These are phyloP conservation scores for Umbelopsis sp. DNA, from an alignment of 192 early-diverging fungal species.

Conservation along the genomic window DNA sequence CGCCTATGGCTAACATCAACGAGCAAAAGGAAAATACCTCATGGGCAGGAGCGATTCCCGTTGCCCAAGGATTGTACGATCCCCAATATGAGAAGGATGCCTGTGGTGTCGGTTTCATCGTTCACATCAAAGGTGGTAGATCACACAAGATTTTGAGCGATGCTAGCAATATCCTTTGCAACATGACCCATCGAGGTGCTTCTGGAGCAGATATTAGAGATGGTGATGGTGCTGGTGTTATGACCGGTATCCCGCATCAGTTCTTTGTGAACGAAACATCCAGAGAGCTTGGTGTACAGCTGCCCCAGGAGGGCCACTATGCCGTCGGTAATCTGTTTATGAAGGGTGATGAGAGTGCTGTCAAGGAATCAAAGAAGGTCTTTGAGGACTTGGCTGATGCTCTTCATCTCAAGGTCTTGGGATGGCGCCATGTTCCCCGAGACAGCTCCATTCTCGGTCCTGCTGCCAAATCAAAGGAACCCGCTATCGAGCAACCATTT, in stretches of 20 bases:
- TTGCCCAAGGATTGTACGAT: conserved; percentile 86
- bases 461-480: conserved; percentile 85
- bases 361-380: conserved; percentile 69
- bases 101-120: conserved; percentile 98
- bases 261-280: conserved; percentile 72
- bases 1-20: not conserved
- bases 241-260: conserved; percentile 92
- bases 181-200: conserved; percentile 99
- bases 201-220: conserved; percentile 92
- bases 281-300: conserved; percentile 58
- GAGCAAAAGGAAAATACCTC: conserved; percentile 44
- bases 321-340: conserved; percentile 97
- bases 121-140: conserved; percentile 84
- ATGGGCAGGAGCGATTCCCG: conserved; percentile 87
- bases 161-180: conserved; percentile 91
- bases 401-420: conserved; percentile 76
- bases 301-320: conserved; percentile 83
- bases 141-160: conserved; percentile 90
- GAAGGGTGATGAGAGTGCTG: conserved; percentile 64
- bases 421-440: conserved; percentile 89
- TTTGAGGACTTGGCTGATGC: conserved; percentile 82
- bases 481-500: conserved; percentile 91
- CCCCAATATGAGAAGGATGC: conserved; percentile 91
- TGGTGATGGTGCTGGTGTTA: conserved; percentile 98
- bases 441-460: conserved; percentile 91